Conservation (phyloP, 1,284 basidiomycete genomes). For the Volvariella surrecta region DNA sequence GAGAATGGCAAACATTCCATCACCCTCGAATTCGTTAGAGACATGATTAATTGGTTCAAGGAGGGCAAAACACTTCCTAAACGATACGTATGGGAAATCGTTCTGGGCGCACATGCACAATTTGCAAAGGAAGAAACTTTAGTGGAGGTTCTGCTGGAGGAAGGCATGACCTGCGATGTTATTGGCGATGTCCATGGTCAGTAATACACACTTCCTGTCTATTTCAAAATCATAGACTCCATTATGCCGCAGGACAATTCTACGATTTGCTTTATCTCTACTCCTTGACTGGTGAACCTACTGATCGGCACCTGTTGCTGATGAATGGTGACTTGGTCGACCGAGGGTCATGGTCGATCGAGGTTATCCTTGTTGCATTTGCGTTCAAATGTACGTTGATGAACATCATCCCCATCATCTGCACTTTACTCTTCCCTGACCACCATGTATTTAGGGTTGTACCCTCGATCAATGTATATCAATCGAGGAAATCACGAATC, state of each 20-base stretch:
- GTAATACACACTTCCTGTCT: constrained; percentile 5
- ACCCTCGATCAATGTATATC: constrained; percentile 80
- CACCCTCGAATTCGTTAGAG: constrained; percentile 71
- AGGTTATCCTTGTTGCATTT: constrained; percentile 91
- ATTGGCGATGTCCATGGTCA: constrained; percentile 89
- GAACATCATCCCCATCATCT: constrained; percentile 6
- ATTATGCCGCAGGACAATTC: constrained; percentile 65
- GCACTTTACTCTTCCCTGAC: background rate
- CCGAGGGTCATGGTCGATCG: constrained; percentile 94
- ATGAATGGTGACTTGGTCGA: constrained; percentile 99
- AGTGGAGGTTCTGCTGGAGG: constrained; percentile 71
- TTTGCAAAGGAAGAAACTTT: constrained; percentile 78
- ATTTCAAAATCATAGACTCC: constrained; percentile 4
- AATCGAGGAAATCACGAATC: constrained; percentile 98
- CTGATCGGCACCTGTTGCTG: constrained; percentile 72
- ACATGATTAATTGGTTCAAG: constrained; percentile 92
- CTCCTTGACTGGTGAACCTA: constrained; percentile 80
- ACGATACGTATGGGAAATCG: constrained; percentile 93
- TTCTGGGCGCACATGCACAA: constrained; percentile 76
- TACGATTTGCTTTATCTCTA: constrained; percentile 90
- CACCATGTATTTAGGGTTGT: constrained; percentile 55
- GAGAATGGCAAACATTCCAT: constrained; percentile 65
- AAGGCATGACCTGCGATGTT: constrained; percentile 82
- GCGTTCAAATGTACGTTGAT: constrained; percentile 85
- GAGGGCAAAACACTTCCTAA: constrained; percentile 81